These are phyloP conservation scores for Globisporangium cederbergense DNA, from an alignment of 352 stramenopile species.

Conservation along the genomic window DNA sequence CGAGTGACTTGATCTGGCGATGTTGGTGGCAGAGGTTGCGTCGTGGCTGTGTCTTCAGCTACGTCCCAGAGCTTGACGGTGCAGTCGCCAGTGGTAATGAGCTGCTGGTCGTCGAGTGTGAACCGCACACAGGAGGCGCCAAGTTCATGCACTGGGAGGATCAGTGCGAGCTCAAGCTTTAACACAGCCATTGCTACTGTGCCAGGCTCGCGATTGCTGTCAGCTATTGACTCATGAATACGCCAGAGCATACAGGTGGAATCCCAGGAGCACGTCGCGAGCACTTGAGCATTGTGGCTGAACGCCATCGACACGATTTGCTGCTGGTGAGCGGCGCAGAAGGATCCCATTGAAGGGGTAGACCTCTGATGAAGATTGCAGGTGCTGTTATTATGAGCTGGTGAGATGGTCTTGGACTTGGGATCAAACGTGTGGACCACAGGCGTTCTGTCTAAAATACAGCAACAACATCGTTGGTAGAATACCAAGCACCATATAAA, in stretches of 20 bases:
- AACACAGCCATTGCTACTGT: neutral
- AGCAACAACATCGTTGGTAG: neutral
- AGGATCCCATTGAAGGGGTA: neutral
- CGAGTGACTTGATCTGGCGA: neutral
- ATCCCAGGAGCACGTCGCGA: constrained; percentile 56
- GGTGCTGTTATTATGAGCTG: neutral
- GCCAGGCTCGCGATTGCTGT: too few relatives aligned
- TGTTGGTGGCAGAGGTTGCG: neutral
- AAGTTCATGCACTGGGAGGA: constrained; percentile 41
- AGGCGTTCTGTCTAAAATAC: neutral
- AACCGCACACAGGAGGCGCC: constrained; percentile 32
- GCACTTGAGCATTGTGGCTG: constrained; percentile 23
- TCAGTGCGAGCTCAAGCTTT: constrained; percentile 24
- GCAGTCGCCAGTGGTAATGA: constrained; percentile 42
- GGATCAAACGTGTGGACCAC: constrained; percentile 13
- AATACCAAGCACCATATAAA: constrained; percentile 14
- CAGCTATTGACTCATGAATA: constrained; percentile 2
- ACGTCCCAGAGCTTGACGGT: constrained; percentile 51
- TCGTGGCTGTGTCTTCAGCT: neutral
- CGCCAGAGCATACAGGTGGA: constrained; percentile 62
- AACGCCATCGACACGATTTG: constrained; percentile 48
- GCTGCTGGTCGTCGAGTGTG: constrained; percentile 29
- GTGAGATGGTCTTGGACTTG: constrained; percentile 6
- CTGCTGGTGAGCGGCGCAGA: constrained; percentile 42
- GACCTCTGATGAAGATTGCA: neutral